Evolutionary conservation across 1,284 basidiomycete genomes (phyloP).

Genomic region (Tylopilus sp.): DNA sequence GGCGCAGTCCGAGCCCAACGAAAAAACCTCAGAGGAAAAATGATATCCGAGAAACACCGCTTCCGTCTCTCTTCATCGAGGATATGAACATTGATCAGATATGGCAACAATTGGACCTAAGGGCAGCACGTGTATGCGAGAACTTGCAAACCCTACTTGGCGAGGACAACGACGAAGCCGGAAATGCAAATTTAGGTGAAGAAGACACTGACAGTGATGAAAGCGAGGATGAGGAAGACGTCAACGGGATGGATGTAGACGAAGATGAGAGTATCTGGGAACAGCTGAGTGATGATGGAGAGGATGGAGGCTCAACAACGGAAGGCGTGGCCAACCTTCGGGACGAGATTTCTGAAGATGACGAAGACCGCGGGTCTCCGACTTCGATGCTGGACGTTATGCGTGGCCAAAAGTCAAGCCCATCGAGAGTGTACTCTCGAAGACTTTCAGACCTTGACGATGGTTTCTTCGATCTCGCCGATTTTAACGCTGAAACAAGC

Average conservation of each 20-base stretch:
- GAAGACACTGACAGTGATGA: conserved; percentile 22
- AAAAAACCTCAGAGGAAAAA: conserved; percentile 32
- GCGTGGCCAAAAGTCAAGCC: conserved; percentile 17
- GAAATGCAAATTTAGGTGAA: conserved; percentile 11
- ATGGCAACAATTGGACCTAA: conserved; percentile 90
- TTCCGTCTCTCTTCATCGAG: conserved; percentile 75
- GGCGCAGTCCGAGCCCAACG: conserved; percentile 41
- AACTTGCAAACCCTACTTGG: conserved; percentile 50
- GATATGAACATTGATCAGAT: conserved; percentile 87
- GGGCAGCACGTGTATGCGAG: conserved; percentile 64
- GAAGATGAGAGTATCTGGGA: conserved; percentile 29
- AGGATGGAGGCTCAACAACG: conserved; percentile 30
- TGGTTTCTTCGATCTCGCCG: conserved; percentile 86
- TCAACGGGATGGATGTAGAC: conserved; percentile 26
- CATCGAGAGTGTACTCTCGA: conserved; percentile 25
- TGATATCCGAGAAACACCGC: conserved; percentile 67
- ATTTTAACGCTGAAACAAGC: conserved; percentile 88
- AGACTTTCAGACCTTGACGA: conserved; percentile 79
- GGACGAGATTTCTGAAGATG: conserved; percentile 50
- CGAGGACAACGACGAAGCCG: conserved; percentile 31
- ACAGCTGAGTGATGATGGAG: conserved; percentile 36
- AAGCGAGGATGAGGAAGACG: conserved; percentile 22
- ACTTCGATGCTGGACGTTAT: conserved; percentile 35
- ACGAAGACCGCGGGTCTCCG: conserved; percentile 14
- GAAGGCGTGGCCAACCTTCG: conserved; percentile 47